Percentiles rank a stretch among this genome's conserved stretches.
phyloP scores from a whole-genome alignment of 2,329 filamentous ascomycete species.

The Alternaria gansuensis region DNA sequence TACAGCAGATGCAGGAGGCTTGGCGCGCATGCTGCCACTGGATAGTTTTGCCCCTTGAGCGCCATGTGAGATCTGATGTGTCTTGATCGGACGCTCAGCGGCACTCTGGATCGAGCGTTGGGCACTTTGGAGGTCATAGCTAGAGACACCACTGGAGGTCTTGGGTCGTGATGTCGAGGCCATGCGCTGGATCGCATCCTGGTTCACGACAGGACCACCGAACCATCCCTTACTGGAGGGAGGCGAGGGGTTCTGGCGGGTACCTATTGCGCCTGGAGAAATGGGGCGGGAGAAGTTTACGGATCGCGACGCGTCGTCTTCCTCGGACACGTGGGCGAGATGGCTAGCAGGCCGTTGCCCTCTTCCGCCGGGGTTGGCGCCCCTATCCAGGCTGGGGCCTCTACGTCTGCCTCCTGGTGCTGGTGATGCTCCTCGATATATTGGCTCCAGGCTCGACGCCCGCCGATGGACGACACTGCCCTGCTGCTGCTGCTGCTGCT shows the following conservation, averaged over 20 bases:
- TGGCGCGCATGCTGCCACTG: slow-evolving; percentile 62
- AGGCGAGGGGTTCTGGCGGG: slow-evolving; percentile 22
- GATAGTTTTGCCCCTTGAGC: slow-evolving; percentile 55
- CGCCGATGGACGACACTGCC: slow-evolving; percentile 43
- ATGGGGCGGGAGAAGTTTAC: slow-evolving; percentile 66
- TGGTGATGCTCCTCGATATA: slow-evolving; percentile 58
- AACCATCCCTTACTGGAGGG: slow-evolving; percentile 51
- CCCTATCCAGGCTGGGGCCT: slow-evolving; percentile 55
- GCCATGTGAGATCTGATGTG: slow-evolving; percentile 47
- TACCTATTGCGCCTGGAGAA: slow-evolving; percentile 46
- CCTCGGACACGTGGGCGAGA: slow-evolving; percentile 55
- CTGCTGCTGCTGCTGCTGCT: slow-evolving; percentile 30
- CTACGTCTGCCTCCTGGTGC: slow-evolving; percentile 49
- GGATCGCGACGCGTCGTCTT: slow-evolving; percentile 56
- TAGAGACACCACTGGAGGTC: slow-evolving; percentile 35
- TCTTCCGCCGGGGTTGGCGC: slow-evolving; percentile 31
- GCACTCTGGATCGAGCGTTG: slow-evolving; percentile 51
- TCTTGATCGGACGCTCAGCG: slow-evolving; percentile 54
- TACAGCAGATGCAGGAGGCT: slow-evolving; percentile 61
- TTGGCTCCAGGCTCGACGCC: slow-evolving; percentile 62
- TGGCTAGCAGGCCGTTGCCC: slow-evolving; percentile 43
- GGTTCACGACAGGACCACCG: slow-evolving; percentile 48
- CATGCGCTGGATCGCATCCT: slow-evolving; percentile 43
- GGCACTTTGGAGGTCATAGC: slow-evolving; percentile 32
- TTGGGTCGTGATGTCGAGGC: slow-evolving; percentile 39